Base-by-base conservation (phyloP, 805 yeast species). In the Starmerella stigmatis region DNA sequence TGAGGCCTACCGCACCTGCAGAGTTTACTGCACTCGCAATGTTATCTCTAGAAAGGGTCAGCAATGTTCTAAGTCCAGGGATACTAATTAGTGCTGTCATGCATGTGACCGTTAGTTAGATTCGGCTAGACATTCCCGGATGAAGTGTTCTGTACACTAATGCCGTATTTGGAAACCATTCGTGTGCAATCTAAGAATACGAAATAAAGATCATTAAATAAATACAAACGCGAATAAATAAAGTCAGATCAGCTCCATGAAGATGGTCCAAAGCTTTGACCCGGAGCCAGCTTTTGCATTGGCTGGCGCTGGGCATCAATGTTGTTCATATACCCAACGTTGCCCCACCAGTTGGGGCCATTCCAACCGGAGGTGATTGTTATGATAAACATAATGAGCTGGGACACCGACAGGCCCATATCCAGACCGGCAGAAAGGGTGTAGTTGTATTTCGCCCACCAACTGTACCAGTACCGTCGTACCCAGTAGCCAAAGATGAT, bases 361-460 rank as follows among this genome's bases (percentile, higher is more conserved):
- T 56, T 52, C 13, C 66, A 63, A 13, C 66, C 66, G 13, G 73
- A 64, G 33, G 66, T 67, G 36, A 70, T 69, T 5, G 73, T 67
- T 1, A 72, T 63, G 52, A 78, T 67, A 57, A 78, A 78, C 10
- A 80, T 71, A 21, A 78, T 48, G 42, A 80, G 63, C 3, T 80
- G 72, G 21, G 81, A 71, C 51, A 77, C 68, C 0, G 85, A 84
- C 12, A 79, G 71, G 1, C 85, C 85, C 6, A 81, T 73, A 37
- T 79, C 79, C 20, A 81, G 60, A 2, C 77, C 86, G 19, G 81
- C 76, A 15, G 82, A 73, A 44, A 81, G 62, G 4, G 79, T 72
- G 57, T 78, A 79, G 59, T 79, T 79, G 60, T 81, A 81, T 60
- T 79, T 80, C 32, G 79, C 78, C 86, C 88, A 81, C 88, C 86